Percentiles rank a stretch among this genome's conserved stretches.
Conservation (phyloP, 2,329 filamentous ascomycete genomes). For the Chaetomium globosum region DNA sequence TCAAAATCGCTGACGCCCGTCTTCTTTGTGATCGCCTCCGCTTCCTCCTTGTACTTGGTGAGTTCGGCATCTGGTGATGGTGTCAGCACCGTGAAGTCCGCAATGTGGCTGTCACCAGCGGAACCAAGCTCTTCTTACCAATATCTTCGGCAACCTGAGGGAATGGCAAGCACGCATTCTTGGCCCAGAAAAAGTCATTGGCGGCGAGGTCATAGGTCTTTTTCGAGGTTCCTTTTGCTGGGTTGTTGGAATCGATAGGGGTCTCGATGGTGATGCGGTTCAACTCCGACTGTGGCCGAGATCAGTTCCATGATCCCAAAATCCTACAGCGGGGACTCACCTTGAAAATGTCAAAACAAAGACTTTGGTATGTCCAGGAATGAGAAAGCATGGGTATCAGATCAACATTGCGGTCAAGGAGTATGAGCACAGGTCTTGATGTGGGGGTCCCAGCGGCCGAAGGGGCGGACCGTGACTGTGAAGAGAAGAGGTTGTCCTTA, state of each 20-base stretch:
- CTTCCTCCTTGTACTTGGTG: slow-evolving; percentile 93
- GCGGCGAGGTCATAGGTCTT: slow-evolving; percentile 87
- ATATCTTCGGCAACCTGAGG: slow-evolving; percentile 94
- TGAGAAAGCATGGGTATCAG: slow-evolving; percentile 98
- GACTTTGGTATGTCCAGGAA: slow-evolving; percentile 78
- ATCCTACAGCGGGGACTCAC: slow-evolving; percentile 35
- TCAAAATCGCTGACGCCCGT: slow-evolving; percentile 91
- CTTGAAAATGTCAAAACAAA: slow-evolving; percentile 67
- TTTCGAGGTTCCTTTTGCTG: slow-evolving; percentile 74
- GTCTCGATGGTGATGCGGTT: slow-evolving; percentile 94
- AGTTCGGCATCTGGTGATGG: slow-evolving; percentile 80
- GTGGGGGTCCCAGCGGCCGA: slow-evolving; percentile 64
- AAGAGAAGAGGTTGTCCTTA: slow-evolving; percentile 93
- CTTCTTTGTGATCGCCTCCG: slow-evolving; percentile 90
- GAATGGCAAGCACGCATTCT: slow-evolving; percentile 87
- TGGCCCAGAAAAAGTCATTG: slow-evolving; percentile 95
- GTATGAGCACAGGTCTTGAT: slow-evolving; percentile 84
- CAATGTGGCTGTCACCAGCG: background rate
- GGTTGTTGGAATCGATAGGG: slow-evolving; percentile 74
- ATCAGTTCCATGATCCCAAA: slow-evolving; percentile 50
- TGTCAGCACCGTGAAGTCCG: slow-evolving; percentile 16
- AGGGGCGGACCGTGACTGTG: slow-evolving; percentile 55
- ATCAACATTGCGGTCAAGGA: slow-evolving; percentile 94
- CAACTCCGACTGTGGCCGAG: slow-evolving; percentile 67
- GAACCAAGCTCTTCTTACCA: slow-evolving; percentile 22